These are phyloP conservation scores for Backusella circina DNA, from an alignment of 192 early-diverging fungal genomes.

Conservation along the genomic window DNA sequence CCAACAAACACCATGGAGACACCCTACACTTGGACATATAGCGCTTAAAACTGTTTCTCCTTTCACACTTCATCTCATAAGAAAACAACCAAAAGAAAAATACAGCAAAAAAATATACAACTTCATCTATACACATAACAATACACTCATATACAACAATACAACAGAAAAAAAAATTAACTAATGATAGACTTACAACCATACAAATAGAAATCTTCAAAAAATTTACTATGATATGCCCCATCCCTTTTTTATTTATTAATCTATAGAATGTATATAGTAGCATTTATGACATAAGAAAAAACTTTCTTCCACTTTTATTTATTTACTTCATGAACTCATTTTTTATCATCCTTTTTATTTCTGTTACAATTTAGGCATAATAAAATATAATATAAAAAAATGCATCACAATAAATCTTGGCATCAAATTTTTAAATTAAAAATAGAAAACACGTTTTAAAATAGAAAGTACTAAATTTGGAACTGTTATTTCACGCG, in stretches of 20 bases:
- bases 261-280: constrained; percentile 2
- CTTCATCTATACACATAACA: constrained; percentile 3
- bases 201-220: neutral
- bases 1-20: neutral
- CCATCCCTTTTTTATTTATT: neutral
- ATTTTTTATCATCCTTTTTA: neutral
- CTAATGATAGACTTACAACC: neutral
- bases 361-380: neutral
- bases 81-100: neutral
- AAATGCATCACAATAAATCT: neutral
- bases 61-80: neutral
- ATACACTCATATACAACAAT: neutral
- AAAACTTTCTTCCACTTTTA: neutral
- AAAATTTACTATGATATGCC: neutral
- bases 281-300: neutral
- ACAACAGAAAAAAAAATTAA: constrained; percentile 4
- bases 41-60: neutral
- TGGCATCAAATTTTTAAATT: neutral
- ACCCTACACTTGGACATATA: neutral
- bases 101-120: neutral
- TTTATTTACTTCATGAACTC: neutral
- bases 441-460: constrained; percentile 2
- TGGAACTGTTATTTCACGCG: neutral
- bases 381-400: neutral
- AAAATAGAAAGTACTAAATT: neutral